Conservation (phyloP, 129 eudicot species). For the Arctium lappa region DNA sequence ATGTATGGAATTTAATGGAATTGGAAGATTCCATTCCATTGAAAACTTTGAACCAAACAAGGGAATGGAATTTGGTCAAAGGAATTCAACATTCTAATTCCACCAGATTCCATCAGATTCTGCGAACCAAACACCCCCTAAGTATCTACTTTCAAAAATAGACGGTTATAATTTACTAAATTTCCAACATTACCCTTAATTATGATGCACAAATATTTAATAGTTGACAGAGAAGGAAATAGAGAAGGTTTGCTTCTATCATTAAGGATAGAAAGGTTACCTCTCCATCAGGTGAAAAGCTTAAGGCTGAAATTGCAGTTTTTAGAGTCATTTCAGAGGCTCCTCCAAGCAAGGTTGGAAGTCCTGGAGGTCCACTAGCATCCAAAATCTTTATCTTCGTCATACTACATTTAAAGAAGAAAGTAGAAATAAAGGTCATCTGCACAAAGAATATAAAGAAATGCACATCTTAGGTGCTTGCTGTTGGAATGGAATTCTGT, state of each 20-base stretch:
- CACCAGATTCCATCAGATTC: too few species aligned
- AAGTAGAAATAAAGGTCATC: neutral
- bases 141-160: neutral
- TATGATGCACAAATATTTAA: neutral
- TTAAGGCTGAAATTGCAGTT: constrained; percentile 81
- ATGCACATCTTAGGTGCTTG: neutral
- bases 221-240: neutral
- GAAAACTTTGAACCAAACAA: too few species aligned
- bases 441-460: neutral
- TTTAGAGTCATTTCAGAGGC: constrained; percentile 52
- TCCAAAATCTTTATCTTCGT: constrained; percentile 79
- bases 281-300: constrained; percentile 99
- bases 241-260: too few species aligned
- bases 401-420: constrained; percentile 47
- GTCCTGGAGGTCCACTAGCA: constrained; percentile 99
- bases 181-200: neutral
- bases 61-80: too few species aligned
- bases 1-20: too few species aligned
- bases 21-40: too few species aligned
- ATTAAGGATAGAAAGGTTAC: constrained; percentile 29
- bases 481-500: neutral
- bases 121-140: too few species aligned
- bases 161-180: neutral
- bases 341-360: constrained; percentile 82
- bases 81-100: too few species aligned